These are phyloP conservation scores for Sphagnum tenellum DNA, from an alignment of 225 moss, liverwort and hornwort genomes.

Conservation along the genomic window DNA sequence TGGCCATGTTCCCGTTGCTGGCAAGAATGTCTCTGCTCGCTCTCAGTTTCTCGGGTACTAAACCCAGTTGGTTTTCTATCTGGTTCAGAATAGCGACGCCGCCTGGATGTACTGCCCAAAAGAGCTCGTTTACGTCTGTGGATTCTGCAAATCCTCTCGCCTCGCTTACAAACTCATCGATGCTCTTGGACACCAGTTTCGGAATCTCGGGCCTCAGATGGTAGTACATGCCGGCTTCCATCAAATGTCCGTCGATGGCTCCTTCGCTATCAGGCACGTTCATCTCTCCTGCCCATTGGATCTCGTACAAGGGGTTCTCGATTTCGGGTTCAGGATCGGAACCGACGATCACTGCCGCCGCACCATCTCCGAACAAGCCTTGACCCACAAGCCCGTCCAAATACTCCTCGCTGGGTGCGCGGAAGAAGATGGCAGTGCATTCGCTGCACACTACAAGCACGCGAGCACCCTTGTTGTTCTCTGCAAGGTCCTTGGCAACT, in stretches of 20 bases:
- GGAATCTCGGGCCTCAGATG: constrained; percentile 21
- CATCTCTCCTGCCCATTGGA: constrained; percentile 17
- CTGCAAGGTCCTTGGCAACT: constrained; percentile 15
- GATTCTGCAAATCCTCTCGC: constrained; percentile 5
- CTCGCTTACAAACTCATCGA: constrained; percentile 13
- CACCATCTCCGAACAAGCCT: constrained; percentile 15
- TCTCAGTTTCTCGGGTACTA: constrained; percentile 6
- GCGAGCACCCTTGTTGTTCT: constrained; percentile 19
- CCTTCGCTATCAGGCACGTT: constrained; percentile 18
- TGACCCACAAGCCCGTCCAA: constrained; percentile 14
- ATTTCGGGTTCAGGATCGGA: constrained; percentile 10
- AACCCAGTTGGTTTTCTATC: constrained; percentile 9
- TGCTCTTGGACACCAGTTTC: constrained; percentile 17
- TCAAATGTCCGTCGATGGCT: constrained; percentile 20
- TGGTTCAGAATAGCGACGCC: constrained; percentile 15
- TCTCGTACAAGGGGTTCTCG: constrained; percentile 15
- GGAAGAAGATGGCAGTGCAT: constrained; percentile 2
- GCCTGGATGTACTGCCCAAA: constrained; percentile 20
- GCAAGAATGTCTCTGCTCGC: constrained; percentile 10
- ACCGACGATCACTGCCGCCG: constrained; percentile 13
- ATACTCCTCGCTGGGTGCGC: constrained; percentile 12
- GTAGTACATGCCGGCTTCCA: constrained; percentile 19
- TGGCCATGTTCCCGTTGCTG: constrained; percentile 19
- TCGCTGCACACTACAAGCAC: constrained; percentile 13
- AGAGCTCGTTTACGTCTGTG: constrained; percentile 11